Evolutionary conservation across 805 yeast species (phyloP).

Genomic region (Hanseniaspora taiwanica): DNA sequence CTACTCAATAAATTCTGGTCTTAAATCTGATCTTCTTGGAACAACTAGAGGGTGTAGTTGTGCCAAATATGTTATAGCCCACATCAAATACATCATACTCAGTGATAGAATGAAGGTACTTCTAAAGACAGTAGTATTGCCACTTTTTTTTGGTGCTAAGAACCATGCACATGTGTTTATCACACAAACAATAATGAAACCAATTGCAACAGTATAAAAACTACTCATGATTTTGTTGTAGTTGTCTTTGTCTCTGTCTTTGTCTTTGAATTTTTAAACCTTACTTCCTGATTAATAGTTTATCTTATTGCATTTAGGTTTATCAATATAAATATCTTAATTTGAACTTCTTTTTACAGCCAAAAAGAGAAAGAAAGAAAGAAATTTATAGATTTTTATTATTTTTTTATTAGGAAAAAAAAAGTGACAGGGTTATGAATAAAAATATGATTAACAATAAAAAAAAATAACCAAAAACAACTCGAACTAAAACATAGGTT

Average conservation of each 20-base stretch:
- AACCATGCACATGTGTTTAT: constrained; percentile 65
- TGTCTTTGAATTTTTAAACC: background rate
- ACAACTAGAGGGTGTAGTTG: constrained; percentile 87
- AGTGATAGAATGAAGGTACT: constrained; percentile 54
- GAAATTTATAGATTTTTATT: too few relatives aligned
- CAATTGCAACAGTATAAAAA: constrained; percentile 51
- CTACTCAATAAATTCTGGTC: constrained; percentile 47
- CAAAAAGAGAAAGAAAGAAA: too few relatives aligned
- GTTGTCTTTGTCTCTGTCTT: background rate
- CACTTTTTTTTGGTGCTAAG: constrained; percentile 44
- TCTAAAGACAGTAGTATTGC: constrained; percentile 62
- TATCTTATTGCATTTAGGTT: too few relatives aligned
- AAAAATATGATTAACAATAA: too few relatives aligned
- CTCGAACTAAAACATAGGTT: too few relatives aligned
- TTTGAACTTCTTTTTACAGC: too few relatives aligned
- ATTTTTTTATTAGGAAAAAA: too few relatives aligned
- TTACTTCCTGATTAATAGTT: too few relatives aligned
- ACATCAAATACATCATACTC: constrained; percentile 72
- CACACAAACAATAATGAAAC: constrained; percentile 43
- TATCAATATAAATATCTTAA: too few relatives aligned
- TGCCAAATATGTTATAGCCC: constrained; percentile 81
- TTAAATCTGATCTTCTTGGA: constrained; percentile 79
- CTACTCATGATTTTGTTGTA: constrained; percentile 16
- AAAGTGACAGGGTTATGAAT: too few relatives aligned
- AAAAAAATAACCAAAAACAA: too few relatives aligned